phyloP scores from a whole-genome alignment of 2,329 filamentous ascomycete genomes.

The Colletotrichum incanum region DNA sequence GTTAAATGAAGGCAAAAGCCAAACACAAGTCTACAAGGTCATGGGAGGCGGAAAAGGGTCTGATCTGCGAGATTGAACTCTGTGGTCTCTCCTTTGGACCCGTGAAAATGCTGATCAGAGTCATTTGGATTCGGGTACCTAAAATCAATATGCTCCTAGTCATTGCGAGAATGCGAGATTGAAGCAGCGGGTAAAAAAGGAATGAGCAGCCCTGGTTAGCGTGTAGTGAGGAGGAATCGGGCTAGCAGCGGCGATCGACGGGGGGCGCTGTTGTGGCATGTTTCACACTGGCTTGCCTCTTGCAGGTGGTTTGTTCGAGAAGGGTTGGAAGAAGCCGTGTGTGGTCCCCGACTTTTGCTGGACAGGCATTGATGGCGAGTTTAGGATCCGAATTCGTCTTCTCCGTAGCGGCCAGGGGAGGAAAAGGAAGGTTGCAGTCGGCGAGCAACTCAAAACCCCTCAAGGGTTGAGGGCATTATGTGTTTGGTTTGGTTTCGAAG shows the following conservation, averaged over 20 bases:
- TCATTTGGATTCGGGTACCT: not conserved
- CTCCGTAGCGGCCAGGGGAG: conserved; percentile 10
- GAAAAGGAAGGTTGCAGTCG: conserved; percentile 26
- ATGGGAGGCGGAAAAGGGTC: conserved; percentile 23
- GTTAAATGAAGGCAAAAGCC: conserved; percentile 6
- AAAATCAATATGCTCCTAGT: conserved; percentile 1
- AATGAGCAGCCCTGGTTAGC: conserved; percentile 9
- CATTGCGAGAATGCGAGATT: conserved; percentile 7
- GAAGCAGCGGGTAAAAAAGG: not conserved
- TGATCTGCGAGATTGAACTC: conserved; percentile 33
- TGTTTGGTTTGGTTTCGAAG: conserved; percentile 36
- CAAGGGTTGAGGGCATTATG: conserved; percentile 13
- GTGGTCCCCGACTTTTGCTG: conserved; percentile 1
- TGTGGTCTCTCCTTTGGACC: conserved; percentile 6
- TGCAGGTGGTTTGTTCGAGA: conserved; percentile 39
- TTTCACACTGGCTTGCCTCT: conserved; percentile 30
- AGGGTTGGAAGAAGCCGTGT: conserved; percentile 20
- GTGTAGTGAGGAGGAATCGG: conserved; percentile 16
- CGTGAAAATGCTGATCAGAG: not conserved
- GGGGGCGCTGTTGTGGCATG: conserved; percentile 19
- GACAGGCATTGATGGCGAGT: conserved; percentile 15
- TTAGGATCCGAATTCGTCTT: not conserved
- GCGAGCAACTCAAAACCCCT: conserved; percentile 21
- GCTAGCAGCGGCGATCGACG: conserved; percentile 26
- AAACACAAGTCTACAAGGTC: not conserved